Evolutionary conservation across 768 basidiomycete genomes (phyloP).

Genomic region (Boletus coccyginus): DNA sequence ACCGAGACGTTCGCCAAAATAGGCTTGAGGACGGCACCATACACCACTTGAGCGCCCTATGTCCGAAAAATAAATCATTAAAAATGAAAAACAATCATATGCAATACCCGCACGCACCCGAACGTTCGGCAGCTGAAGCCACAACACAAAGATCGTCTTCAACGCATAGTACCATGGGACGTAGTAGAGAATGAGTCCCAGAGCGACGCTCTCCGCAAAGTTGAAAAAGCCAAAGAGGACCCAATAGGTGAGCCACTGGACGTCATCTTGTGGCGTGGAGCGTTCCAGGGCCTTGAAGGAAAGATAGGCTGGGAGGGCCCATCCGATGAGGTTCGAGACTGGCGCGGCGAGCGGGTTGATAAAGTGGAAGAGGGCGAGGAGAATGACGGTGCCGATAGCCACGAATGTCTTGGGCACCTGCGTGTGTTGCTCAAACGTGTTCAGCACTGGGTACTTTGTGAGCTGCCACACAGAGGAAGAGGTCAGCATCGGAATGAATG

Average conservation of each 20-base stretch:
- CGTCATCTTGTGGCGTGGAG: constrained; percentile 78
- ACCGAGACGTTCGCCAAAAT: constrained; percentile 63
- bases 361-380: constrained; percentile 74
- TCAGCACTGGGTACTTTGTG: constrained; percentile 83
- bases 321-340: constrained; percentile 93
- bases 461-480: constrained; percentile 44
- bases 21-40: constrained; percentile 76
- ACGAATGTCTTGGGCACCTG: constrained; percentile 91
- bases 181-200: constrained; percentile 85
- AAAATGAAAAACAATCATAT: background rate
- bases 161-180: constrained; percentile 92
- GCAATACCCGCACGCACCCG: constrained; percentile 53
- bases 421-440: constrained; percentile 83
- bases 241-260: constrained; percentile 99
- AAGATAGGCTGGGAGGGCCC: constrained; percentile 91
- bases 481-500: background rate
- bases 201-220: constrained; percentile 84
- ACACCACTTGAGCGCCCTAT: constrained; percentile 85
- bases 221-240: constrained; percentile 92
- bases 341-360: constrained; percentile 91
- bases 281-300: constrained; percentile 93
- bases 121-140: constrained; percentile 85
- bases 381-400: constrained; percentile 65
- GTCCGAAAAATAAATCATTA: background rate
- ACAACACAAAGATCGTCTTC: constrained; percentile 89